Base-by-base conservation (phyloP, 768 basidiomycete species). In the Rhodosporidiobolus sp. region DNA sequence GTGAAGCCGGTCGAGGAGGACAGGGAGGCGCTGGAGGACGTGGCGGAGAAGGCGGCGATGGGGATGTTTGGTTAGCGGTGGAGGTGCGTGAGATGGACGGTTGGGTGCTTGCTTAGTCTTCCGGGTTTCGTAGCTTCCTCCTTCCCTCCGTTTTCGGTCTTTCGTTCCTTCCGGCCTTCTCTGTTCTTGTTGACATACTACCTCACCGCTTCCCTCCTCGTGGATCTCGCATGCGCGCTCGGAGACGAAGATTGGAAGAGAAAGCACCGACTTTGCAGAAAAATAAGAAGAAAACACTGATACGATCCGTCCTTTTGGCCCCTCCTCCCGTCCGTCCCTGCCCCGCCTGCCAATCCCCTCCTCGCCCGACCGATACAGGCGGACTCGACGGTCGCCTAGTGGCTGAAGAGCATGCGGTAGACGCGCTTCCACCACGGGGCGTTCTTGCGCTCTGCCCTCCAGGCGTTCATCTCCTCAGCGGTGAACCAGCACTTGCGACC, bases 401-500 rank as follows among this genome's bases (percentile, higher is more conserved):
- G 38, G 19, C 67, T 26, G 73, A 78, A 78, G 45, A 78, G 65
- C 22, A 60, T 64, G 45, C 73, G 62, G 53, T 49, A 72, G 56
- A 64, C 32, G 17, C 75, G 63, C 22, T 68, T 57, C 68, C 56
- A 24, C n/a, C 66, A 57, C 2, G 78, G 77, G 26, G 71, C 72
- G 2, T 26, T 32, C n/a, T 57, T 55, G 28, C 67, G 65, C 58
- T 67, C 70, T 11, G 76, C 78, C 14, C 78, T 70, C 48, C 52
- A 78, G 9, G 11, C 26, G 26, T 65, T 66, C 62, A 78, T 77
- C 67, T 77, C 76, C 63, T 77, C 76, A 14, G 65, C 77, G 8
- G 70, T 78, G 56, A 66, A 55, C 70, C 70, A 78, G 22, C 53
- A 59, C 64, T 78, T 78, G 60, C 78, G 65, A 14, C 78, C 78